A percentile compares a stretch with the other conserved stretches of the same genome.
Conservation (phyloP, 495 filamentous ascomycete genomes). For the Aspergillus bertholletiae region DNA sequence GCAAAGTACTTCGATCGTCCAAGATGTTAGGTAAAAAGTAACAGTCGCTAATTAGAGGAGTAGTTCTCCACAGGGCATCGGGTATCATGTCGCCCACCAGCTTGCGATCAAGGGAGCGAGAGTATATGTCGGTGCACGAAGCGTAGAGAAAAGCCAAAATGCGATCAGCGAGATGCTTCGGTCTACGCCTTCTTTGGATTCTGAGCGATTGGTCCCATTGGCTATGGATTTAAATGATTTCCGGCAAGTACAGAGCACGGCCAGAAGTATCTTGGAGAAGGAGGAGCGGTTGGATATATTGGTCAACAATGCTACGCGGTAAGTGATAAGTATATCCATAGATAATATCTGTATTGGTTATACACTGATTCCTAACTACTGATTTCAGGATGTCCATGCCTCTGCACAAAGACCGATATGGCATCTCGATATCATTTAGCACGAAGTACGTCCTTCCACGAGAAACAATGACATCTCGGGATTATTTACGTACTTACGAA, state of each 20-base stretch:
- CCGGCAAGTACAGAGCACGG: not conserved
- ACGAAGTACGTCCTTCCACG: not conserved
- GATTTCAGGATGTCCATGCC: not conserved
- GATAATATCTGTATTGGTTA: too few relatives aligned
- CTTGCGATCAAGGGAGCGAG: not conserved
- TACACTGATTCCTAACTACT: not conserved
- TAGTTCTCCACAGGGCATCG: not conserved
- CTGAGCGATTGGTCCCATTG: not conserved
- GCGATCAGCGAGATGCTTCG: not conserved
- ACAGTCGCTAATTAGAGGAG: not conserved
- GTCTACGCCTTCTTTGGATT: not conserved
- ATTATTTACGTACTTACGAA: not conserved
- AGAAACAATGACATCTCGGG: not conserved
- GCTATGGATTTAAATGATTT: conserved; percentile 1
- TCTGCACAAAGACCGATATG: not conserved
- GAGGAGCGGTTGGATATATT: not conserved
- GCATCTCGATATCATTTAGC: not conserved
- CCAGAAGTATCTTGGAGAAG: not conserved
- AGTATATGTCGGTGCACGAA: not conserved
- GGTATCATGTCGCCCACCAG: not conserved
- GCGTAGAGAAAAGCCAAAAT: not conserved
- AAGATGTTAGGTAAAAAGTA: not conserved
- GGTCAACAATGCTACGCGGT: conserved; percentile 1
- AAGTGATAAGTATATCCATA: not conserved
- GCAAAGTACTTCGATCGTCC: not conserved